Evolutionary conservation across 2,329 filamentous ascomycete genomes (phyloP).

Genomic region (Colletotrichum sojae): DNA sequence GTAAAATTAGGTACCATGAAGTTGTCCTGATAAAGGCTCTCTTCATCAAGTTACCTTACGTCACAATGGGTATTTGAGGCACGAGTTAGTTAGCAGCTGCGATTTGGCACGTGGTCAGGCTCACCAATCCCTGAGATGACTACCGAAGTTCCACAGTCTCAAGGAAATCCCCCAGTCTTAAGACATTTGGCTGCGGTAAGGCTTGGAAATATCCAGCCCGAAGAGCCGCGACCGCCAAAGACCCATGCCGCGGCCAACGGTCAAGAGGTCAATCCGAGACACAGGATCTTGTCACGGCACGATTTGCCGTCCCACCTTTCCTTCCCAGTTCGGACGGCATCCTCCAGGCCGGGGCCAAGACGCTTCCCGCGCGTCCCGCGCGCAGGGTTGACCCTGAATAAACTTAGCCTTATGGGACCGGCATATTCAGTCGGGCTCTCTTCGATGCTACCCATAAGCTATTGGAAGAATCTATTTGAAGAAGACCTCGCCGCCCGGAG

Average conservation of each 20-base stretch:
- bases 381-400: conserved; percentile 8
- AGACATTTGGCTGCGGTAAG: not conserved
- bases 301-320: conserved; percentile 14
- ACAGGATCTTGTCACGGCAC: conserved; percentile 26
- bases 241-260: not conserved
- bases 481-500: not conserved
- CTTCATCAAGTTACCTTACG: too few species aligned
- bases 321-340: conserved; percentile 1
- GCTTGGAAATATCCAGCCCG: not conserved
- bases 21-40: too few species aligned
- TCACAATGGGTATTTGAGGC: too few species aligned
- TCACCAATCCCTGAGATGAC: not conserved
- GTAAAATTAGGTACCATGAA: too few species aligned
- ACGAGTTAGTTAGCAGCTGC: too few species aligned
- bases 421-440: not conserved
- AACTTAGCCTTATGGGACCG: conserved; percentile 16
- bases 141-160: not conserved
- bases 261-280: not conserved
- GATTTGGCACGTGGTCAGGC: too few species aligned
- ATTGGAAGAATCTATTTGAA: not conserved
- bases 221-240: conserved; percentile 1
- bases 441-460: not conserved
- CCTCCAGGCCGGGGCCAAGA: not conserved
- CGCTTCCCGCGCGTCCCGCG: conserved; percentile 32
- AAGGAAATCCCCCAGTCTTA: not conserved